Conservation (phyloP, 495 filamentous ascomycete genomes). For the Aspergillus sclerotiicarbonarius region DNA sequence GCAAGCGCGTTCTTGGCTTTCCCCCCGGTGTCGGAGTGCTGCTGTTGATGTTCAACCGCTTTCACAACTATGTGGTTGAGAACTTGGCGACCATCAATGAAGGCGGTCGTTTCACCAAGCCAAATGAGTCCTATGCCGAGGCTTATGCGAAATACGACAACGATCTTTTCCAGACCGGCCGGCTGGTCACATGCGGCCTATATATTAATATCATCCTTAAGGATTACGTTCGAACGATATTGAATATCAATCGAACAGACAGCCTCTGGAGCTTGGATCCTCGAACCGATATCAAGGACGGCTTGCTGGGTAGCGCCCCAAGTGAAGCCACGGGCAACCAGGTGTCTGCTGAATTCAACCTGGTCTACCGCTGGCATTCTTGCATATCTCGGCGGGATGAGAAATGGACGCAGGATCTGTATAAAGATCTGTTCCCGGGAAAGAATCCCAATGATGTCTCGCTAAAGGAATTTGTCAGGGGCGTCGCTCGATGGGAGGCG, state of each 20-base stretch:
- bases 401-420: constrained; percentile 69
- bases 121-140: constrained; percentile 44
- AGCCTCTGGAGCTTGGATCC: constrained; percentile 77
- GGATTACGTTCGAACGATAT: constrained; percentile 79
- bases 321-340: constrained; percentile 60
- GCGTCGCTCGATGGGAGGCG: constrained; percentile 59
- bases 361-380: constrained; percentile 78
- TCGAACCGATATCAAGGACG: constrained; percentile 52
- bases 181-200: constrained; percentile 70
- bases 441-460: constrained; percentile 47
- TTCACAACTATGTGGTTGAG: constrained; percentile 71
- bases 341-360: constrained; percentile 75
- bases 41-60: constrained; percentile 71
- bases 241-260: constrained; percentile 70
- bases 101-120: constrained; percentile 52
- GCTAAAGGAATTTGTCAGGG: constrained; percentile 55
- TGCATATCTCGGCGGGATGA: constrained; percentile 72
- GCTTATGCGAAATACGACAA: constrained; percentile 68
- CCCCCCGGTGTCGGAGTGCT: constrained; percentile 79
- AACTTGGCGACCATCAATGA: constrained; percentile 62
- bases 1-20: constrained; percentile 74
- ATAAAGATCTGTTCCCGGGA: constrained; percentile 58
- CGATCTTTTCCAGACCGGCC: constrained; percentile 72
- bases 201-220: constrained; percentile 77
- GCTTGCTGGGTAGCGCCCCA: constrained; percentile 36